A percentile compares a stretch with the other conserved stretches of the same genome.
Conservation (phyloP, 2,329 filamentous ascomycete genomes). For the Alternaria tenuissima region DNA sequence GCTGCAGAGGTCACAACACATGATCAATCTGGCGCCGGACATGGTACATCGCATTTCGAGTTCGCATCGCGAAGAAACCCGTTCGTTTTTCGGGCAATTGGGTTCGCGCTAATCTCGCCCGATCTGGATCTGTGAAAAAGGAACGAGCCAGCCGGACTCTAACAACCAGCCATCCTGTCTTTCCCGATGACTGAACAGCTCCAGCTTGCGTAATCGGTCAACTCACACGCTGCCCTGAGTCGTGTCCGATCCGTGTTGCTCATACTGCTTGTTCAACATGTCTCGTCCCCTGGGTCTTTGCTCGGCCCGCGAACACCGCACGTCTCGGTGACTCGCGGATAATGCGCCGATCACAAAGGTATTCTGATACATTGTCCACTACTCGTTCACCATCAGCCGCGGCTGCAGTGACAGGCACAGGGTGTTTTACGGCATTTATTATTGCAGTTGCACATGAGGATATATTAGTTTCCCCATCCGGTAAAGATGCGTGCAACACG, state of each 20-base stretch:
- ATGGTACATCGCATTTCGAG: slow-evolving; percentile 3
- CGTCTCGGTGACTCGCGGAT: slow-evolving; percentile 8
- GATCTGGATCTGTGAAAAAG: neutral
- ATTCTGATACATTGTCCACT: slow-evolving; percentile 4
- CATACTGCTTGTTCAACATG: neutral
- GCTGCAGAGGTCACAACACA: neutral
- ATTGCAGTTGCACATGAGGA: neutral
- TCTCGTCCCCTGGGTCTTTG: slow-evolving; percentile 8
- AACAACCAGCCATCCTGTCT: neutral
- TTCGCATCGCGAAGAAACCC: neutral
- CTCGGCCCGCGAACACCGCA: slow-evolving; percentile 4
- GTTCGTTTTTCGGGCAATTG: slow-evolving; percentile 9
- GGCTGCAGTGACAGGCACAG: neutral
- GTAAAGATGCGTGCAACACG: slow-evolving; percentile 2
- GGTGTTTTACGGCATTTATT: neutral
- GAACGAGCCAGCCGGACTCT: neutral
- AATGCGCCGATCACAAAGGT: neutral
- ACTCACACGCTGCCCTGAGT: slow-evolving; percentile 3
- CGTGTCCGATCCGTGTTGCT: slow-evolving; percentile 1
- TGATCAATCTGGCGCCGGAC: neutral
- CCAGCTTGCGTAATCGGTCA: neutral
- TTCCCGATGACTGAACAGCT: slow-evolving; percentile 1
- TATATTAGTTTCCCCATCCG: slow-evolving; percentile 1
- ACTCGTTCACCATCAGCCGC: neutral
- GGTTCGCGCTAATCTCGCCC: slow-evolving; percentile 10